These are phyloP conservation scores for Santalum album DNA, from an alignment of 164 flowering plant genomes.

Conservation along the genomic window DNA sequence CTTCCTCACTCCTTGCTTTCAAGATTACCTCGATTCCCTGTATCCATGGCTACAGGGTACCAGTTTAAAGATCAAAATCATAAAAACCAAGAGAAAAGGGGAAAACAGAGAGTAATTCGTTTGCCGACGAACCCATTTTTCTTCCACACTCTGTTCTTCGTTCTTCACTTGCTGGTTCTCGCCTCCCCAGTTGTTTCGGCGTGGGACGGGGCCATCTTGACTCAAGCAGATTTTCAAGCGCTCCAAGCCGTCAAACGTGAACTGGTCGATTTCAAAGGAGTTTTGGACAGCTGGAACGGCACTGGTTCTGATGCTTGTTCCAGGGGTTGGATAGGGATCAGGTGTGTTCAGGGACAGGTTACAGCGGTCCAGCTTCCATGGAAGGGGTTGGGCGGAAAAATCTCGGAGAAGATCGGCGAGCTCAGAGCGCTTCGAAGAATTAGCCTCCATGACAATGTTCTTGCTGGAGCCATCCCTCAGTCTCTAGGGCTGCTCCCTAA, in stretches of 20 bases:
- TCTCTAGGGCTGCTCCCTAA: background rate
- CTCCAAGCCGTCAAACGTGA: background rate
- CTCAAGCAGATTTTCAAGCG: background rate
- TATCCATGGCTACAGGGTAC: no score
- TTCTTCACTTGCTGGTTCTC: background rate
- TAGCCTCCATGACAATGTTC: background rate
- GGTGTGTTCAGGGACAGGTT: background rate
- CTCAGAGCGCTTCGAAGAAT: background rate
- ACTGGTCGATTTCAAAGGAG: background rate
- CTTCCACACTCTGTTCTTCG: background rate
- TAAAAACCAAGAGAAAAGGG: no score
- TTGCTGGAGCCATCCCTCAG: background rate
- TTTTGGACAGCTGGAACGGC: background rate
- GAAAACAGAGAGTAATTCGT: background rate
- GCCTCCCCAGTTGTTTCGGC: background rate
- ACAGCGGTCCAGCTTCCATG: background rate
- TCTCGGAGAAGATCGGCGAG: background rate
- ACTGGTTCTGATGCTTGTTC: background rate
- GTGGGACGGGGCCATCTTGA: background rate
- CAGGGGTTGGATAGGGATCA: background rate
- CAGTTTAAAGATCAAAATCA: no score
- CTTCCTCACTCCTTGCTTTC: no score
- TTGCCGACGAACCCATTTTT: background rate
- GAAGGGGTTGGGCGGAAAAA: background rate
- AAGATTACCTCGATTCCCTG: no score